Conservation (phyloP, 306 rosid genomes). For the Lathyrus aphaca region DNA sequence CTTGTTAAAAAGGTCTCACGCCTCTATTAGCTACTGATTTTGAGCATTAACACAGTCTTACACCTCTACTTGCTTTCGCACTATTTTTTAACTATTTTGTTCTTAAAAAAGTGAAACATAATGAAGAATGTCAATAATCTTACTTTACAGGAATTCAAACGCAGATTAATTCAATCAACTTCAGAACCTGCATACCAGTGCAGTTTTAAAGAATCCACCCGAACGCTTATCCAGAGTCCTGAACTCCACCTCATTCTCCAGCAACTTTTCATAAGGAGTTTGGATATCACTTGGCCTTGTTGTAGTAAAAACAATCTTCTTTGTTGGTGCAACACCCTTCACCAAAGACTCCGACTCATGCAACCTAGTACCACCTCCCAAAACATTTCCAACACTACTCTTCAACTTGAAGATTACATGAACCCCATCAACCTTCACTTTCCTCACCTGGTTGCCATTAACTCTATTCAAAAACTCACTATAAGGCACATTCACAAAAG, state of each 20-base stretch:
- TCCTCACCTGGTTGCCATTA: conserved; percentile 73
- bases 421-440: conserved; percentile 96
- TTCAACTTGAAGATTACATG: conserved; percentile 89
- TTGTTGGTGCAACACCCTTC: conserved; percentile 69
- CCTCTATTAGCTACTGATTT: not conserved
- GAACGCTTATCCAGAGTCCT: conserved; percentile 92
- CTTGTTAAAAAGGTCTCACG: no score
- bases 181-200: conserved; percentile 60
- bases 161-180: conserved; percentile 5
- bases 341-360: conserved; percentile 75
- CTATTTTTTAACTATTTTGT: not conserved
- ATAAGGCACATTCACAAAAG: conserved; percentile 76
- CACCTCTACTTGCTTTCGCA: not conserved
- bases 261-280: conserved; percentile 92
- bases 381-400: conserved; percentile 49
- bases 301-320: conserved; percentile 79
- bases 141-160: not conserved
- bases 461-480: conserved; percentile 86
- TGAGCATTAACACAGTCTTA: not conserved
- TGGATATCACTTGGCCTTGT: conserved; percentile 89
- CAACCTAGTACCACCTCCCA: conserved; percentile 40
- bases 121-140: not conserved
- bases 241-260: conserved; percentile 89
- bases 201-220: conserved; percentile 84
- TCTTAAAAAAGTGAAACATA: not conserved